Conservation (phyloP, 768 basidiomycete genomes). For the Daedalea quercina region DNA sequence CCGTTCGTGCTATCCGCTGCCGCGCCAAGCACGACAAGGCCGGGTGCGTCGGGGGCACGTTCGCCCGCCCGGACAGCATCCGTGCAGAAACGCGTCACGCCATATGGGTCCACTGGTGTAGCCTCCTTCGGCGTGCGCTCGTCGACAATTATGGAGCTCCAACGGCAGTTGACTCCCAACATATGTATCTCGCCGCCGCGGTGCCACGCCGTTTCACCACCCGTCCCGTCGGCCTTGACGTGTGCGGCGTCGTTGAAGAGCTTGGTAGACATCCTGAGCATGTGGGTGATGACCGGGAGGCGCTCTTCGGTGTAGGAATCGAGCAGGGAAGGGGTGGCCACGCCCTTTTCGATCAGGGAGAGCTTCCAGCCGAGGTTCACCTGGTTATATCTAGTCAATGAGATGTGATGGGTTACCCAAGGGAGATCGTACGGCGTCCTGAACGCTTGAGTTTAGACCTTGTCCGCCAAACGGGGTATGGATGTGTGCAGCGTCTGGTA, state of each 20-base stretch:
- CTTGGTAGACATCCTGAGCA: conserved; percentile 20
- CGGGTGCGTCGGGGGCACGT: conserved; percentile 28
- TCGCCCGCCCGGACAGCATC: conserved; percentile 35
- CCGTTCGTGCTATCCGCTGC: neutral
- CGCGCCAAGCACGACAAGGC: neutral
- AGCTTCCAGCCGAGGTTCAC: conserved; percentile 27
- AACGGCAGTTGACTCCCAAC: conserved; percentile 49
- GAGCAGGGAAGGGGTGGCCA: conserved; percentile 20
- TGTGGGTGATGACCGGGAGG: conserved; percentile 22
- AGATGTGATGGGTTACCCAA: too few species aligned
- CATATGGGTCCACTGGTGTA: neutral
- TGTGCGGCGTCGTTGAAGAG: conserved; percentile 3
- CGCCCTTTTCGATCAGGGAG: conserved; percentile 21
- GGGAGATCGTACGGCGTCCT: conserved; percentile 16
- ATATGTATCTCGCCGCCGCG: conserved; percentile 24
- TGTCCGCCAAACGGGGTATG: conserved; percentile 36
- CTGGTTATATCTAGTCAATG: too few species aligned
- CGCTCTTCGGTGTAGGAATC: conserved; percentile 24
- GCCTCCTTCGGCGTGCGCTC: conserved; percentile 8
- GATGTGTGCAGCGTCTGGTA: conserved; percentile 41
- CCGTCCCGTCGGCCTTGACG: neutral
- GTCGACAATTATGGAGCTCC: conserved; percentile 42
- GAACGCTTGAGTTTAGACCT: conserved; percentile 24
- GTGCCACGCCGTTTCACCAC: neutral
- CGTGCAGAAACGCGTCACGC: neutral